Evolutionary conservation across 345 rosid species (phyloP), one percentile per base, ranked within the genome.

Genomic region (Hypericum androsaemum): DNA sequence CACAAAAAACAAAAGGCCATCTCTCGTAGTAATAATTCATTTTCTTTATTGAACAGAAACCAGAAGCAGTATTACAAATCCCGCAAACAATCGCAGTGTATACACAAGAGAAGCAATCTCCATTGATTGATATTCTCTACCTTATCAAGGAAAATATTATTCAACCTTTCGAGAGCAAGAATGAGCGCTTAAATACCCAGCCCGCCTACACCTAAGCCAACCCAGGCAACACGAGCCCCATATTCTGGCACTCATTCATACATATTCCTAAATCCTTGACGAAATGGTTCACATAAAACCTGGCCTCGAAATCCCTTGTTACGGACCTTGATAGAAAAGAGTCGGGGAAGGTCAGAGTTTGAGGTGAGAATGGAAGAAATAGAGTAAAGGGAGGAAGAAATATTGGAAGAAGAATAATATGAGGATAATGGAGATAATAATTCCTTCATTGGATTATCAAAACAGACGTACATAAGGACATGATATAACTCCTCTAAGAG

Each of bases 201-300:
- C 69, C 65, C 54, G 40, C 90, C 95, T 65, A 94, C 16, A 90
- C 86, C 49, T 86, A 72, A 42, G 94, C 95, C 62, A 86, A 56
- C 1, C 95, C 88, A 5, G 95, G 97, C 68, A 89, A 68, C 37
- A 84, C 90, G 13, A 89, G 72, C 37, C 90, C 94, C 95, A 86
- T 82, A 39, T 61, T 72, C 61, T 83, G 74, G 51, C 97, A 89
- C 56, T 84, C 95, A 46, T 77, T 80, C 53, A 90, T 73, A 64
- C 95, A 87, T 69, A 90, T 90, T 60, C 89, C 98, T 58, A 87
- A 75, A 61, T 87, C 98, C 73, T 87, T 90, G 0, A 75, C 80
- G 54, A 90, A 84, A 62, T 90, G 95, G 41, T 87, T 78, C 64
- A 90, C 96, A 40, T 69, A 87, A 58, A 90, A 87, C 37, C 98